Evolutionary conservation across 441 rosid genomes (phyloP).

Genomic region (Jatropha podagrica): DNA sequence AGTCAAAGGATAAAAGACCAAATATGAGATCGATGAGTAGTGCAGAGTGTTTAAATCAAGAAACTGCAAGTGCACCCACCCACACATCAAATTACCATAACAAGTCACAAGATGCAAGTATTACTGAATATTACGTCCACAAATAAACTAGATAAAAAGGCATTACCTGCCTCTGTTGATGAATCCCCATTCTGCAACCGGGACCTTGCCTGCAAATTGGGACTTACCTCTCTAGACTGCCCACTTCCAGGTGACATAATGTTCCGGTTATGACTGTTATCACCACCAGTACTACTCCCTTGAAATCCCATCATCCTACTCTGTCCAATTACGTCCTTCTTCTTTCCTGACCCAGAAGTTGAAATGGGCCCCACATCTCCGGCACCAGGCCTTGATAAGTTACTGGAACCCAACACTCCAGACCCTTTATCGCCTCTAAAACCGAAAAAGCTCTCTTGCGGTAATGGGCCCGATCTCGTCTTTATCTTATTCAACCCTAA

Average conservation of each 20-base stretch:
- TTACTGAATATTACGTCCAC: background rate
- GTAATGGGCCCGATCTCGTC: conserved; percentile 96
- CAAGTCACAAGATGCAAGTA: background rate
- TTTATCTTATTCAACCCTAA: conserved; percentile 87
- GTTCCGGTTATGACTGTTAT: conserved; percentile 41
- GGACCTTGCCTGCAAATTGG: conserved; percentile 50
- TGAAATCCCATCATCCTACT: conserved; percentile 42
- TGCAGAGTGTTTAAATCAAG: background rate
- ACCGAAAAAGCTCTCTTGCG: conserved; percentile 76
- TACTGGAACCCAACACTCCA: conserved; percentile 62
- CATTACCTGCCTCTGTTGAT: conserved; percentile 70
- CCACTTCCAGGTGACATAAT: conserved; percentile 48
- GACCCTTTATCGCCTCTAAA: conserved; percentile 61
- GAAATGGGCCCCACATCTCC: conserved; percentile 29
- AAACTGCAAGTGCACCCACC: background rate
- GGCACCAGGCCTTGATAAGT: conserved; percentile 57
- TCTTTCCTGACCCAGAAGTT: conserved; percentile 33
- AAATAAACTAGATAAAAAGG: background rate
- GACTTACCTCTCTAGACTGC: conserved; percentile 57
- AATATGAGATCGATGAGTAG: background rate
- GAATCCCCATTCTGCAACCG: conserved; percentile 61
- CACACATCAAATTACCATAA: background rate
- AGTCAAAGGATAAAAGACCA: background rate
- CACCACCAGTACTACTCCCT: conserved; percentile 36
- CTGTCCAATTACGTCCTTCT: conserved; percentile 45